phyloP scores from a whole-genome alignment of 352 stramenopile genomes.

The Phytophthora sp. region DNA sequence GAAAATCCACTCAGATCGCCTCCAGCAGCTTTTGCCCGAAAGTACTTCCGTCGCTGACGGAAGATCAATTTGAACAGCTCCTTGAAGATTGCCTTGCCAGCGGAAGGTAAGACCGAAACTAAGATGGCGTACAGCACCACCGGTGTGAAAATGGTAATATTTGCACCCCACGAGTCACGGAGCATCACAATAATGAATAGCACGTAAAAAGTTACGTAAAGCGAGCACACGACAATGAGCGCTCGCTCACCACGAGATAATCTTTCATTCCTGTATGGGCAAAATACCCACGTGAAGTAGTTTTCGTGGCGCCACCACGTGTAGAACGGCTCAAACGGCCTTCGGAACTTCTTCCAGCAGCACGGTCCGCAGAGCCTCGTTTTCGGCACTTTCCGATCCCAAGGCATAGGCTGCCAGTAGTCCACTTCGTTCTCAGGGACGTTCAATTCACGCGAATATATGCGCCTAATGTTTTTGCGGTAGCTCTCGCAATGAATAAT shows the following conservation, averaged over 20 bases:
- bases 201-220: slow-evolving; percentile 84
- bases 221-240: slow-evolving; percentile 70
- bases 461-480: slow-evolving; percentile 62
- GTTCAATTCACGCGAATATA: slow-evolving; percentile 55
- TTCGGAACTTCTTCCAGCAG: slow-evolving; percentile 73
- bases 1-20: slow-evolving; percentile 54
- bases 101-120: slow-evolving; percentile 54
- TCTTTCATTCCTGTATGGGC: slow-evolving; percentile 69
- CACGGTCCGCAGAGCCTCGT: slow-evolving; percentile 63
- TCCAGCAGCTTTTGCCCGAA: slow-evolving; percentile 50
- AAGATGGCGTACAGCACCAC: slow-evolving; percentile 61
- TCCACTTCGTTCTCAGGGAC: slow-evolving; percentile 71
- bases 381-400: slow-evolving; percentile 78
- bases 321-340: slow-evolving; percentile 71
- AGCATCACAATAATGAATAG: slow-evolving; percentile 75
- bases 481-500: slow-evolving; percentile 63
- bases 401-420: slow-evolving; percentile 76
- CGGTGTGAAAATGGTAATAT: slow-evolving; percentile 46
- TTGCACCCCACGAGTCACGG: slow-evolving; percentile 40
- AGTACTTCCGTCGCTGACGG: slow-evolving; percentile 70
- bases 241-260: slow-evolving; percentile 58
- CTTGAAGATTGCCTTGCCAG: slow-evolving; percentile 75
- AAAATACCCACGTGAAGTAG: slow-evolving; percentile 83
- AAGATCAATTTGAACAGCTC: slow-evolving; percentile 86
- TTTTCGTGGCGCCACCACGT: slow-evolving; percentile 83